Conservation (phyloP, 768 basidiomycete genomes). For the Chalciporus piperatus region DNA sequence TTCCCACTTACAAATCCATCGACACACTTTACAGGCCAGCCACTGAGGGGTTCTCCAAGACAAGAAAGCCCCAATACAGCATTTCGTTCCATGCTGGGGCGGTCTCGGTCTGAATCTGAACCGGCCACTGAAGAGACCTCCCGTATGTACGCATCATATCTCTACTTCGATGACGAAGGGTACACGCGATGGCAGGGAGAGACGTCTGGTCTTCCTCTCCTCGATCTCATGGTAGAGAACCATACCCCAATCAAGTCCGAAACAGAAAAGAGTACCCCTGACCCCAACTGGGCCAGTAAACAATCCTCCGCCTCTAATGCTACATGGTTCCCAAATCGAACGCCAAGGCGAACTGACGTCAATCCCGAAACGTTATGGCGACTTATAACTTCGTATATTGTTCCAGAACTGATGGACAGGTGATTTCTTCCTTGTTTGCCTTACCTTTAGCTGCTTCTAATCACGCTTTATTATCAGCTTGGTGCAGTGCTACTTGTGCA, state of each 20-base stretch:
- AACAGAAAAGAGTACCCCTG: conserved; percentile 26
- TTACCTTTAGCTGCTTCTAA: conserved; percentile 12
- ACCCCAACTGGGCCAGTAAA: conserved; percentile 29
- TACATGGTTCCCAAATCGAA: conserved; percentile 85
- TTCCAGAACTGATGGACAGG: conserved; percentile 93
- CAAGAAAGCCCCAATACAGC: conserved; percentile 44
- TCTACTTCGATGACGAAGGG: conserved; percentile 86
- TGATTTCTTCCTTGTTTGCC: conserved; percentile 33
- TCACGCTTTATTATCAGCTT: conserved; percentile 42
- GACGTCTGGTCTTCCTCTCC: conserved; percentile 85
- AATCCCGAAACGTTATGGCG: conserved; percentile 90
- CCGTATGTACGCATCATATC: conserved; percentile 72
- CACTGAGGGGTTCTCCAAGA: conserved; percentile 41
- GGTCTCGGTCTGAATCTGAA: conserved; percentile 33
- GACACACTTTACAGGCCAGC: conserved; percentile 61
- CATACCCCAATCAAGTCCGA: conserved; percentile 44
- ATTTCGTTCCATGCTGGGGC: conserved; percentile 41
- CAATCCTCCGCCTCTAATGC: conserved; percentile 36
- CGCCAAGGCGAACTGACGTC: conserved; percentile 67
- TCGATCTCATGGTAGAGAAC: conserved; percentile 78
- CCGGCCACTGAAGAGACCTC: conserved; percentile 56
- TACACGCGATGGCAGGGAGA: conserved; percentile 91
- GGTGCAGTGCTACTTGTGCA: conserved; percentile 83
- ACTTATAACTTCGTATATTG: conserved; percentile 80
- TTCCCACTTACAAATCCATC: conserved; percentile 82